Percentiles rank a stretch among this genome's conserved stretches.
Evolutionary conservation across 352 stramenopile species (phyloP).

Genomic region (Halophytophthora batemanensis): DNA sequence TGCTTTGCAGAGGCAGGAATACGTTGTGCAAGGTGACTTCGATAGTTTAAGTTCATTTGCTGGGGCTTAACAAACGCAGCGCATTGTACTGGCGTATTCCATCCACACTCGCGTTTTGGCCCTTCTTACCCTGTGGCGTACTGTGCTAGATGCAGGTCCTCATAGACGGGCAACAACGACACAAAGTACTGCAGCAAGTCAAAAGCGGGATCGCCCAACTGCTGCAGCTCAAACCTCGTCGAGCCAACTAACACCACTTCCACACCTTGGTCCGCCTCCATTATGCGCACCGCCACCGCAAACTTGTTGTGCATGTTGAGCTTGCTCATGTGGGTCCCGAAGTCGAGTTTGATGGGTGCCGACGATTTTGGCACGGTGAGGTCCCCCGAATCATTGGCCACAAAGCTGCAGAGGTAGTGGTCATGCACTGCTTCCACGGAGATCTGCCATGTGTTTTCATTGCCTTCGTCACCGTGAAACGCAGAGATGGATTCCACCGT

Average conservation of each 20-base stretch:
- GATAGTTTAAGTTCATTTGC: too few relatives aligned
- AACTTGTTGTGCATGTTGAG: conserved; percentile 40
- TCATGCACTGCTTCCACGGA: conserved; percentile 52
- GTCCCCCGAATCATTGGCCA: conserved; percentile 20
- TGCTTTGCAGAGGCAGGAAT: too few relatives aligned
- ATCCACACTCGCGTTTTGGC: conserved; percentile 8
- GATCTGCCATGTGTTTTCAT: conserved; percentile 40
- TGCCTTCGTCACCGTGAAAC: conserved; percentile 10
- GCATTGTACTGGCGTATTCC: too few relatives aligned
- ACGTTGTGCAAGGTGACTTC: too few relatives aligned
- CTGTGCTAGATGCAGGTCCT: conserved; percentile 50
- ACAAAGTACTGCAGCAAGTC: conserved; percentile 60
- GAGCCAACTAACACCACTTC: conserved; percentile 41
- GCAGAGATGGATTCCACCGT: conserved; percentile 44
- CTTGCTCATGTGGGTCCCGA: conserved; percentile 30
- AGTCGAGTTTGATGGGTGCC: conserved; percentile 17
- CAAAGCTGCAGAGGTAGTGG: conserved; percentile 46
- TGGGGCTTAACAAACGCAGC: too few relatives aligned
- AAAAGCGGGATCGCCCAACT: conserved; percentile 25
- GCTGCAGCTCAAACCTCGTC: conserved; percentile 28
- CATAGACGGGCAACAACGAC: conserved; percentile 48
- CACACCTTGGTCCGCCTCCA: conserved; percentile 19
- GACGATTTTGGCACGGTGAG: conserved; percentile 13
- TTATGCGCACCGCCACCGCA: conserved; percentile 20
- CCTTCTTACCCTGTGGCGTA: conserved; percentile 9